phyloP scores from a whole-genome alignment of 208 protist genomes.

The Leishmania amazonensis region DNA sequence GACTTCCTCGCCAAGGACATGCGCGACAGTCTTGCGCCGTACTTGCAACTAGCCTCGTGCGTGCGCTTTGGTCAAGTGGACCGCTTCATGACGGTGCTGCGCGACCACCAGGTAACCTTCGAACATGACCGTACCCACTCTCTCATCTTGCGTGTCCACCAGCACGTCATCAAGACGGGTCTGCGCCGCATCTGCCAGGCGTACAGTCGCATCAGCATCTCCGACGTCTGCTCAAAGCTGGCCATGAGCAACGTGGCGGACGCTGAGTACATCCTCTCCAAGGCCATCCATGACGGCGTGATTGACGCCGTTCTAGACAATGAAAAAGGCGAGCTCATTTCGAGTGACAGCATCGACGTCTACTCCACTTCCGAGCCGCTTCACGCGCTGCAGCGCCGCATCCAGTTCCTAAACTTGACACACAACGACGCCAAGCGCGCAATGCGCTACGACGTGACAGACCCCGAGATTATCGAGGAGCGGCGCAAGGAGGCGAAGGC shows the following conservation, averaged over 20 bases:
- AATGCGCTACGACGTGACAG: constrained; percentile 86
- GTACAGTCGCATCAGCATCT: constrained; percentile 97
- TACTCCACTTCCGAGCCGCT: constrained; percentile 97
- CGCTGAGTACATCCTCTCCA: constrained; percentile 98
- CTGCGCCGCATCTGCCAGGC: constrained; percentile 96
- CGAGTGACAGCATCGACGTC: constrained; percentile 94
- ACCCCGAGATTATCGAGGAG: constrained; percentile 81
- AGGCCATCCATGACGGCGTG: constrained; percentile 97
- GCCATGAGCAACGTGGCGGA: constrained; percentile 95
- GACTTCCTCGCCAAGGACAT: constrained; percentile 91
- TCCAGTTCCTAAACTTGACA: constrained; percentile 95
- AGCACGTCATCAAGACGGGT: constrained; percentile 98
- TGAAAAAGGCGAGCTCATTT: constrained; percentile 91
- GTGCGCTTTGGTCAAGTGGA: constrained; percentile 95
- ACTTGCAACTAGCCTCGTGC: constrained; percentile 95
- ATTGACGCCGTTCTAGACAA: constrained; percentile 97
- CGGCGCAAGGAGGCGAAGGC: constrained; percentile 68
- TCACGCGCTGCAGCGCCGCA: constrained; percentile 94
- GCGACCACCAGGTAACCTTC: constrained; percentile 91
- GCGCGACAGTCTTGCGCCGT: constrained; percentile 90
- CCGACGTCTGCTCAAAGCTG: constrained; percentile 96
- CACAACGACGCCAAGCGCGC: constrained; percentile 96
- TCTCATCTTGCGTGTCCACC: constrained; percentile 95
- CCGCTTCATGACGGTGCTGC: constrained; percentile 93
- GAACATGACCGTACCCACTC: constrained; percentile 96